Base-by-base conservation (phyloP, 73 alveolate genomes). In the Paramecium tetraurelia region DNA sequence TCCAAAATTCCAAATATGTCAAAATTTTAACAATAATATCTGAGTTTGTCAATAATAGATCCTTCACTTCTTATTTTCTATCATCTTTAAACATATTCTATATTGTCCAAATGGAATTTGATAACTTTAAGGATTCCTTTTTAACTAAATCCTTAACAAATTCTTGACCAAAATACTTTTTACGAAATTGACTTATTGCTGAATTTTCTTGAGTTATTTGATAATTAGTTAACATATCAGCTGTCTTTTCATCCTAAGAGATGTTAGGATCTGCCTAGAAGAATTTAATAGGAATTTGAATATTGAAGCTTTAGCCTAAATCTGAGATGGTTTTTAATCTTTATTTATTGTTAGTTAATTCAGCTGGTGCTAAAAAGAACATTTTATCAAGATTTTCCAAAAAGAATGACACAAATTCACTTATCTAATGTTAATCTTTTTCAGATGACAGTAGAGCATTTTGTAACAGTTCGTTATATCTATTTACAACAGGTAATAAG, bases 11-110 rank as follows among this genome's bases (percentile, higher is more conserved):
- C 16, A 89, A 70, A 83, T 70, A 89, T 4, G 75, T 63, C 27
- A 89, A 72, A 22, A 89, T 70, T 44, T 89, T 89, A 35, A 70
- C 75, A 12, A 89, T 89, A 11, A 89, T 63, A 71, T 89, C 94
- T 24, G 71, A 88, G 14, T 89, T 89, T 43, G 89, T 70, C 35
- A 89, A 33, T 40, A 89, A 63, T 0, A 89, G 53, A 89, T 89
- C 94, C 31, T 72, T 83, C 4, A 43, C 63, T 63, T 77, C 94
- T 70, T 53, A 50, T 89, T 21, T 59, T 31, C 33, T 44, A 46
- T 89, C 90, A 43, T 44, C 46, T 80, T 80, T 80, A 80, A 80
- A 80, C 90, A 80, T 80, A 40, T 21, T 46, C 16, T 80, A 5
- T 5, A 80, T 80, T 20, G 70, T 80, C 90, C 90, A 80, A 43